A percentile compares a stretch with the other conserved stretches of the same genome.
Conservation (phyloP, 2,329 filamentous ascomycete genomes). For the Botrytis squamosa region DNA sequence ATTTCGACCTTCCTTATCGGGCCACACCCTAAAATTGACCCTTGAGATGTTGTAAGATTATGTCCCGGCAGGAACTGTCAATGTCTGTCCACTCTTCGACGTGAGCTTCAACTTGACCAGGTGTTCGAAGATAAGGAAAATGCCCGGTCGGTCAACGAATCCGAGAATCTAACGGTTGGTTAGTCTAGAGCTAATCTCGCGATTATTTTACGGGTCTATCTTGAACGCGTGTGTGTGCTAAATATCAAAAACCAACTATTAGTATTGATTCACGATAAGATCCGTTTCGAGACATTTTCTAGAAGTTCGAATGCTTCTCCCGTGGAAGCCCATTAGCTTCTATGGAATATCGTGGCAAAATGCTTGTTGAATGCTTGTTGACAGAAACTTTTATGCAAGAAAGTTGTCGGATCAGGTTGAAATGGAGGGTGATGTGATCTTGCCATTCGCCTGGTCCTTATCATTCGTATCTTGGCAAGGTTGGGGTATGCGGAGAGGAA, state of each 20-base stretch:
- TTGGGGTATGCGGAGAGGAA: constrained; percentile 1
- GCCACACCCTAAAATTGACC: background rate
- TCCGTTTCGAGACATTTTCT: background rate
- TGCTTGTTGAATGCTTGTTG: background rate
- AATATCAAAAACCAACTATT: background rate
- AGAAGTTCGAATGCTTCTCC: background rate
- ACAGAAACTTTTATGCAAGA: background rate
- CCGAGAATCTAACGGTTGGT: background rate
- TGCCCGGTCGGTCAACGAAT: background rate
- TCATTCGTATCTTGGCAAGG: background rate
- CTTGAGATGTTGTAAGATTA: background rate
- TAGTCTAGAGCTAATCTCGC: background rate
- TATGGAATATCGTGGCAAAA: background rate
- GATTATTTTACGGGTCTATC: background rate
- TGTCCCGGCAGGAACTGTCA: background rate
- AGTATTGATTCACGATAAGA: background rate
- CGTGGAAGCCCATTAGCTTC: background rate
- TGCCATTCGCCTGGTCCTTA: constrained; percentile 1
- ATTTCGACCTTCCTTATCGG: constrained; percentile 8
- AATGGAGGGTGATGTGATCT: background rate
- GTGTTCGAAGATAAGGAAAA: constrained; percentile 7
- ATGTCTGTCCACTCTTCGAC: constrained; percentile 1
- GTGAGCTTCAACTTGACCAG: background rate
- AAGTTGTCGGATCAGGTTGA: background rate
- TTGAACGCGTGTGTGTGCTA: background rate